Evolutionary conservation across 768 basidiomycete species (phyloP), one percentile per base, ranked within the genome.

Genomic region (Mycena amicta): DNA sequence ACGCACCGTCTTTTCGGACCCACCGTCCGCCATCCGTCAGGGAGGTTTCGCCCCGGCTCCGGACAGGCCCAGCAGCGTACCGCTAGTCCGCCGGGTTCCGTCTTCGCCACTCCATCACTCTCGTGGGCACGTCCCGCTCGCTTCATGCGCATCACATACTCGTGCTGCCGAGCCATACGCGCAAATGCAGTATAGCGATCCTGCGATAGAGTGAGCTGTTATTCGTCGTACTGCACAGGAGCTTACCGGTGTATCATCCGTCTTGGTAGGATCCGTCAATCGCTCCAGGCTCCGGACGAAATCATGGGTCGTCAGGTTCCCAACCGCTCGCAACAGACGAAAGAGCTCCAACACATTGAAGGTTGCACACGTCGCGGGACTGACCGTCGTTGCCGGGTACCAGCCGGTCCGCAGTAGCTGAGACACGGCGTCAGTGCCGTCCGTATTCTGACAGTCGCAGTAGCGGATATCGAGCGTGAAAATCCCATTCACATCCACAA

Each of bases 21-120:
- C 63, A 30, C 52, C 46, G 5, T 40, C 15, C 5, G 66, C 23
- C 56, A 31, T 2, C 52, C 57, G 15, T 55, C 58, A n/a, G n/a
- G n/a, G n/a, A n/a, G n/a, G n/a, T n/a, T n/a, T n/a, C n/a, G n/a
- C n/a, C n/a, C n/a, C n/a, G n/a, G n/a, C 12, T 59, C 39, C 2
- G 65, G 66, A 33, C 66, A 67, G 3, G 66, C 60, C 51, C 65
- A 66, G 37, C 66, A 67, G 20, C 30, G 13, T 4, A 67, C 61
- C 3, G 53, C 53, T 15, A 53, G 13, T 29, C 55, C 62, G 3
- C 59, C 50, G 15, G n/a, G 30, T 26, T 49, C 26, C 6, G 59
- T 43, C 3, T 26, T 31, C 16, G 20, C 29, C 8, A 64, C 23
- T 26, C 49, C 59, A 30, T 18, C 37, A 4, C 40, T 45, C 51